phyloP scores from a whole-genome alignment of 352 stramenopile species.

The Globisporangium abappressorium region DNA sequence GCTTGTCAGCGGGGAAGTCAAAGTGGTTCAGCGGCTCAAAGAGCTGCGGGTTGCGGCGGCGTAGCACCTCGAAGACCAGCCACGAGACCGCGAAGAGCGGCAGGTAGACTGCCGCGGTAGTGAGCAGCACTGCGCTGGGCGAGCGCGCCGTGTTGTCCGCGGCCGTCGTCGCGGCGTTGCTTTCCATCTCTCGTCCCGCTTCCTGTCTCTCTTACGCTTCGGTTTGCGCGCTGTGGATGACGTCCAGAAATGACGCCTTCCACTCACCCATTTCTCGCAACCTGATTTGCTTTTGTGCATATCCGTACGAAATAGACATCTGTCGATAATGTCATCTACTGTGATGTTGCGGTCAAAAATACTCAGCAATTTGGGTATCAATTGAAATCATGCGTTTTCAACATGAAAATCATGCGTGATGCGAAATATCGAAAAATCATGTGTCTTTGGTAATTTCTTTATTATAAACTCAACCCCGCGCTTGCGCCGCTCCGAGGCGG shows the following conservation, averaged over 20 bases:
- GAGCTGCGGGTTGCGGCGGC: constrained; percentile 36
- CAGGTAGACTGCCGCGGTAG: constrained; percentile 61
- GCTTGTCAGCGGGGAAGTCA: constrained; percentile 29
- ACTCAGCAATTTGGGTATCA: too few relatives aligned
- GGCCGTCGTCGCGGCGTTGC: constrained; percentile 4
- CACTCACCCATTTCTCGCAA: not conserved
- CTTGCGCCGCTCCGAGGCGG: too few relatives aligned
- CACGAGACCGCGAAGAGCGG: constrained; percentile 53
- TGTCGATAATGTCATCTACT: too few relatives aligned
- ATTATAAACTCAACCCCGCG: too few relatives aligned
- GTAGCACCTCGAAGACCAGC: constrained; percentile 60
- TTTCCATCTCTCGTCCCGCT: not conserved
- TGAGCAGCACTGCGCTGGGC: constrained; percentile 52
- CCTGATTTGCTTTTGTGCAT: not conserved
- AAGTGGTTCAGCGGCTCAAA: constrained; percentile 52
- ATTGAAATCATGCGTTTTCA: too few relatives aligned
- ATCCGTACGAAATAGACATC: too few relatives aligned
- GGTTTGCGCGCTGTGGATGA: not conserved
- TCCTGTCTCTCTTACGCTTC: not conserved
- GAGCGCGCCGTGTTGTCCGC: constrained; percentile 22
- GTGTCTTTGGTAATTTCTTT: too few relatives aligned
- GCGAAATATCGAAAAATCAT: too few relatives aligned
- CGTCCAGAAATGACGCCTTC: not conserved
- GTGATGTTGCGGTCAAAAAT: too few relatives aligned
- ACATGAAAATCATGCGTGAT: too few relatives aligned